These are phyloP conservation scores for Gossypium davidsonii DNA, from an alignment of 441 rosid species.

Conservation along the genomic window DNA sequence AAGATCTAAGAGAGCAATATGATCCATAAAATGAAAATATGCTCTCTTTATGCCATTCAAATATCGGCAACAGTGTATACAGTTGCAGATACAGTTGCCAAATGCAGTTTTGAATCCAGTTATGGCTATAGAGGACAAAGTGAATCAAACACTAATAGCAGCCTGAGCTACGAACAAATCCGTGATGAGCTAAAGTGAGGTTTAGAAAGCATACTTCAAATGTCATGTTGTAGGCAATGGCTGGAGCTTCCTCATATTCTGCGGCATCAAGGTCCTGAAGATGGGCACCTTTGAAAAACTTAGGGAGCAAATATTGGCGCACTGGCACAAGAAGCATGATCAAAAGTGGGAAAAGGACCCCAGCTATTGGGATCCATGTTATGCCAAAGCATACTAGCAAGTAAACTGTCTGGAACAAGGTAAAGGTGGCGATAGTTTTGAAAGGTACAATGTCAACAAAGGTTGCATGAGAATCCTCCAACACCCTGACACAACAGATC, in stretches of 20 bases:
- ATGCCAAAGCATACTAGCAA: slow-evolving; percentile 63
- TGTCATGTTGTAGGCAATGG: slow-evolving; percentile 48
- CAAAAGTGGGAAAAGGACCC: slow-evolving; percentile 64
- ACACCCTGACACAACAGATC: slow-evolving; percentile 38
- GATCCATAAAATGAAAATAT: background rate
- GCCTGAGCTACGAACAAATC: background rate
- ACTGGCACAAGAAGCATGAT: slow-evolving; percentile 78
- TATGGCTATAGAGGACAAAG: background rate
- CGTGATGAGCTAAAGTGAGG: background rate
- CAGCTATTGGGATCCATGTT: slow-evolving; percentile 80
- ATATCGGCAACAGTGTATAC: background rate
- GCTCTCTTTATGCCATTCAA: background rate
- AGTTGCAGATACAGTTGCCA: background rate
- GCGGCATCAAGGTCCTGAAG: slow-evolving; percentile 79
- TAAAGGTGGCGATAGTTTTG: slow-evolving; percentile 51
- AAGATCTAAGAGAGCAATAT: background rate
- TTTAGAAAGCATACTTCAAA: slow-evolving; percentile 41
- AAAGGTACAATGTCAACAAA: slow-evolving; percentile 67
- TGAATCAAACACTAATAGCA: slow-evolving; percentile 1
- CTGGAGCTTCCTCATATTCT: slow-evolving; percentile 71
- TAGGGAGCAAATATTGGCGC: slow-evolving; percentile 59
- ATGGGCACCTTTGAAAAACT: slow-evolving; percentile 63
- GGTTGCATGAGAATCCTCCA: slow-evolving; percentile 52
- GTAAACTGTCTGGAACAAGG: slow-evolving; percentile 61
- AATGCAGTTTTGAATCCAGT: background rate